Evolutionary conservation across 805 yeast species (phyloP).

Genomic region (Deakozyma indianensis): DNA sequence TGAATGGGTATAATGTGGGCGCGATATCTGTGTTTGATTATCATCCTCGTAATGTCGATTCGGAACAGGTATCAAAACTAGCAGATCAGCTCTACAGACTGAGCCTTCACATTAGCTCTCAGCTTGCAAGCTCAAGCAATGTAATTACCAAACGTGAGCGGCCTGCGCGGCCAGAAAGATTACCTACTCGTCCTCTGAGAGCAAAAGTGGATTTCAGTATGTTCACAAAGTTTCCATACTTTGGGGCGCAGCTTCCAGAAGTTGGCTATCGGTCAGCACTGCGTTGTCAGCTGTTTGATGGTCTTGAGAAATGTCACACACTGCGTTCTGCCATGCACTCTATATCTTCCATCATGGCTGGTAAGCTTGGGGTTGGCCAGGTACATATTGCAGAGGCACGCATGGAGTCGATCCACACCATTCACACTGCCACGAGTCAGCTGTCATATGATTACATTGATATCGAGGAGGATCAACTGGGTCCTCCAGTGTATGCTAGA

Average conservation of each 20-base stretch:
- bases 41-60: constrained; percentile 10
- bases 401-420: background rate
- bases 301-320: background rate
- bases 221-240: background rate
- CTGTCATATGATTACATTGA: background rate
- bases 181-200: background rate
- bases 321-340: background rate
- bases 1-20: constrained; percentile 36
- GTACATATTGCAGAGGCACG: background rate
- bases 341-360: background rate
- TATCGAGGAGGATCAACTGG: background rate
- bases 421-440: background rate
- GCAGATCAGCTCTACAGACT: constrained; percentile 6
- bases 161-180: background rate
- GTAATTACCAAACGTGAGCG: background rate
- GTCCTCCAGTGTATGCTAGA: background rate
- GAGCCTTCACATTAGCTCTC: constrained; percentile 5
- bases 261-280: background rate
- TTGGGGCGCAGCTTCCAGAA: background rate
- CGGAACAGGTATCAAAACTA: constrained; percentile 5
- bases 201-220: background rate
- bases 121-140: background rate
- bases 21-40: constrained; percentile 43
- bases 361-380: background rate
- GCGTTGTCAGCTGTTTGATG: background rate